Conservation (phyloP, 164 flowering plant species). For the Cinnamomum micranthum region DNA sequence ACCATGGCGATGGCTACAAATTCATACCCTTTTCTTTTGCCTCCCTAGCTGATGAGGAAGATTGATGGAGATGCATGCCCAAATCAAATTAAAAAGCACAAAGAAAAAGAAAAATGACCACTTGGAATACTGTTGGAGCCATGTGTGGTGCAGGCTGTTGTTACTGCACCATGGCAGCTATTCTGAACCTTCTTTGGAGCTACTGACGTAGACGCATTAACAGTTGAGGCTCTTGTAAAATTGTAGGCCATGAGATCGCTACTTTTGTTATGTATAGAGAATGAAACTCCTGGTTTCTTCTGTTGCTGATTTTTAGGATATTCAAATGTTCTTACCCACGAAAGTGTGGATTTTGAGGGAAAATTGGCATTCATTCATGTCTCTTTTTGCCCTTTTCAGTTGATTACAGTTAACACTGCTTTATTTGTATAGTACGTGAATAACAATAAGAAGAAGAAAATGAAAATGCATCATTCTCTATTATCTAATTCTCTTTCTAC, state of each 20-base stretch:
- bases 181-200: background rate
- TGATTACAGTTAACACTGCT: background rate
- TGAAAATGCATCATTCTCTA: background rate
- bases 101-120: background rate
- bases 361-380: background rate
- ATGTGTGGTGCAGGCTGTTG: slow-evolving; percentile 4
- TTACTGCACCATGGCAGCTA: background rate
- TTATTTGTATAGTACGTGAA: slow-evolving; percentile 4
- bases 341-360: slow-evolving; percentile 13
- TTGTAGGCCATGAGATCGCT: slow-evolving; percentile 5
- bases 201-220: background rate
- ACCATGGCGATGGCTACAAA: slow-evolving; percentile 88
- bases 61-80: slow-evolving; percentile 23
- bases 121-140: background rate
- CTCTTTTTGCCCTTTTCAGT: background rate
- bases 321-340: slow-evolving; percentile 4
- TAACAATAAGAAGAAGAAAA: background rate
- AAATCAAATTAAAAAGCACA: background rate
- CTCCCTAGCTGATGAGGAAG: slow-evolving; percentile 61
- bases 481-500: too few species aligned
- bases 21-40: slow-evolving; percentile 85
- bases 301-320: background rate
- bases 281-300: slow-evolving; percentile 2
- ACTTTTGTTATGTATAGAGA: slow-evolving; percentile 5
- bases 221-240: slow-evolving; percentile 11